phyloP scores from a whole-genome alignment of 2,329 filamentous ascomycete genomes.

The Phaeophleospora eucalypticola region DNA sequence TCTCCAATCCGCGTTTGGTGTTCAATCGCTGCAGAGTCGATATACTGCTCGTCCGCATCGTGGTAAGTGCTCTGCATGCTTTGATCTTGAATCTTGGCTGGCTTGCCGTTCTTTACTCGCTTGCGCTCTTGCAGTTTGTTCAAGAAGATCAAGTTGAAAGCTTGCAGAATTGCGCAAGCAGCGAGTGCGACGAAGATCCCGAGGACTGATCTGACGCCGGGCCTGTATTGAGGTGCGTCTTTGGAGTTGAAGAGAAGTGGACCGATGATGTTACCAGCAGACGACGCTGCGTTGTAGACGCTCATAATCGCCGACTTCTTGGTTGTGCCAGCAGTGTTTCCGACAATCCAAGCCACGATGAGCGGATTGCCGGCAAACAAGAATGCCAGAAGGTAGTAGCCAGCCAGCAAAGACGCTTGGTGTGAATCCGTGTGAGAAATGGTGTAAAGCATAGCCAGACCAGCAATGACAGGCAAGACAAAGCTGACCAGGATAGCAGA shows the following conservation, averaged over 20 bases:
- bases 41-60: conserved; percentile 23
- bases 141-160: conserved; percentile 51
- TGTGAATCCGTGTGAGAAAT: conserved; percentile 42
- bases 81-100: conserved; percentile 54
- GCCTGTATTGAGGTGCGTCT: conserved; percentile 57
- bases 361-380: conserved; percentile 63
- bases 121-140: conserved; percentile 55
- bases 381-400: conserved; percentile 64
- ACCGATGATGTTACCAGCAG: conserved; percentile 62
- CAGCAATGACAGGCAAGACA: conserved; percentile 58
- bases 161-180: conserved; percentile 52
- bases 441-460: conserved; percentile 55
- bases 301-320: conserved; percentile 64
- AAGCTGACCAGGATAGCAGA: conserved; percentile 51
- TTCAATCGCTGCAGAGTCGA: conserved; percentile 27
- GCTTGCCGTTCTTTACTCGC: conserved; percentile 58
- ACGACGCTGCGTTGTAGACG: conserved; percentile 59
- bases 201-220: conserved; percentile 54
- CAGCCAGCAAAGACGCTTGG: conserved; percentile 52
- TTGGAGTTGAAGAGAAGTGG: conserved; percentile 57
- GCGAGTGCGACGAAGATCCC: conserved; percentile 54
- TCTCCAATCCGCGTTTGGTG: conserved; percentile 40
- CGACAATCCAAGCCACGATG: conserved; percentile 65
- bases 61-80: conserved; percentile 57
- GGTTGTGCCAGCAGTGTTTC: conserved; percentile 64